A percentile compares a stretch with the other conserved stretches of the same genome.
Evolutionary conservation across 1,284 basidiomycete genomes (phyloP).

Genomic region (Ustilago curta): DNA sequence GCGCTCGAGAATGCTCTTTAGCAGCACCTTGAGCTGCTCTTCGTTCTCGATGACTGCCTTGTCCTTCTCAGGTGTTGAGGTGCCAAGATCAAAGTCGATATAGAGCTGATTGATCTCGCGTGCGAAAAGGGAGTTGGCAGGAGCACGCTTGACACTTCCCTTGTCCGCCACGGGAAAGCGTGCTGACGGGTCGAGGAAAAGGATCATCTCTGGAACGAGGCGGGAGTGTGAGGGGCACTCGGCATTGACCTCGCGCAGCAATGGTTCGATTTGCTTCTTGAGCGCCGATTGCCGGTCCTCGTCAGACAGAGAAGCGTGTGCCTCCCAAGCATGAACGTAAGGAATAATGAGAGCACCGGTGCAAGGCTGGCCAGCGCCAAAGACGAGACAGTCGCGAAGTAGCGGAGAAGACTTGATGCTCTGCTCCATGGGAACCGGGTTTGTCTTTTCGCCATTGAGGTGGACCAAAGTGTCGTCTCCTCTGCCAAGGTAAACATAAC

Average conservation of each 20-base stretch:
- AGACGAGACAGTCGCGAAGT: slow-evolving; percentile 74
- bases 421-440: slow-evolving; percentile 56
- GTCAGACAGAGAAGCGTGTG: slow-evolving; percentile 38
- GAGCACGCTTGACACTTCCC: slow-evolving; percentile 38
- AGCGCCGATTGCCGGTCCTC: slow-evolving; percentile 27
- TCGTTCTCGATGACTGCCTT: slow-evolving; percentile 13
- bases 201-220: slow-evolving; percentile 47
- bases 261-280: slow-evolving; percentile 30
- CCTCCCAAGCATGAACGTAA: slow-evolving; percentile 71
- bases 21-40: slow-evolving; percentile 18
- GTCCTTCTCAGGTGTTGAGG: slow-evolving; percentile 27
- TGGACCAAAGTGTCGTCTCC: slow-evolving; percentile 75
- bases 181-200: slow-evolving; percentile 10
- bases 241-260: slow-evolving; percentile 32
- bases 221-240: slow-evolving; percentile 46
- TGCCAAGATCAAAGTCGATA: slow-evolving; percentile 39
- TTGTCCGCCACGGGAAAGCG: slow-evolving; percentile 42
- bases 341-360: slow-evolving; percentile 75
- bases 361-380: slow-evolving; percentile 74
- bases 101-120: slow-evolving; percentile 35
- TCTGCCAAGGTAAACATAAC: slow-evolving; percentile 75
- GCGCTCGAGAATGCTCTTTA: slow-evolving; percentile 25
- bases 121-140: slow-evolving; percentile 26
- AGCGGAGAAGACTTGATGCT: slow-evolving; percentile 60
- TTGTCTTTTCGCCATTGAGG: slow-evolving; percentile 58